Evolutionary conservation across 176 grass and related monocot genomes (phyloP), one percentile per base, ranked within the genome.

Genomic region (Oryza brachyantha): DNA sequence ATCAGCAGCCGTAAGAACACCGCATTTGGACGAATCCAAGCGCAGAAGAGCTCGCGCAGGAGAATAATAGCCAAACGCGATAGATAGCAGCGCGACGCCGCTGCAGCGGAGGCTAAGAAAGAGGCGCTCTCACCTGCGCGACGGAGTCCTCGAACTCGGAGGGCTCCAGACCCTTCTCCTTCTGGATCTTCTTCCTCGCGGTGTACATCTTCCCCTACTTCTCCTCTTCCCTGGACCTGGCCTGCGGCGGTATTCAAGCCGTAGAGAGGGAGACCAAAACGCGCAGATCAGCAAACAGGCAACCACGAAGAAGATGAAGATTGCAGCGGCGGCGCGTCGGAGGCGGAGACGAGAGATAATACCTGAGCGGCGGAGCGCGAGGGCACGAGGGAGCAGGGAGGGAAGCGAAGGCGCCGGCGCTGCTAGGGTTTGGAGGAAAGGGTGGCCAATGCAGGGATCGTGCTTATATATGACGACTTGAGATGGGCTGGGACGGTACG

Each of bases 71-170:
- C n/a, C 13, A 13, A 34, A 36, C 1, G 58, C 10, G 14, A 61
- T 8, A 29, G 1, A 3, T 7, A 16, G 5, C 1, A 61, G 58
- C 21, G 8, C 0, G 25, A 7, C 24, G 3, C 60, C 39, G 39
- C 35, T 36, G 35, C 5, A 36, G 35, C 0, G 39, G 39, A 4
- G 39, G n/a, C n/a, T n/a, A n/a, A 12, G 16, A 9, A 0, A 24
- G n/a, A 57, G 25, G 57, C 24, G 3, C 3, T 27, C 57, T 43
- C 45, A 91, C 89, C 77, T 91, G 89, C 39, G 85, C 77, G 50
- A 91, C 85, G 32, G 85, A 78, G 16, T 91, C 89, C 74, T 88
- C 85, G 54, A 91, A 85, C 72, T 91, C 85, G 22, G 81, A 73
- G 3, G 85, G 81, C 73, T 91, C 85, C 1, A 91, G 38, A 48